These are phyloP conservation scores for Camellia granthamiana DNA, from an alignment of 148 eudicot genomes.

Conservation along the genomic window DNA sequence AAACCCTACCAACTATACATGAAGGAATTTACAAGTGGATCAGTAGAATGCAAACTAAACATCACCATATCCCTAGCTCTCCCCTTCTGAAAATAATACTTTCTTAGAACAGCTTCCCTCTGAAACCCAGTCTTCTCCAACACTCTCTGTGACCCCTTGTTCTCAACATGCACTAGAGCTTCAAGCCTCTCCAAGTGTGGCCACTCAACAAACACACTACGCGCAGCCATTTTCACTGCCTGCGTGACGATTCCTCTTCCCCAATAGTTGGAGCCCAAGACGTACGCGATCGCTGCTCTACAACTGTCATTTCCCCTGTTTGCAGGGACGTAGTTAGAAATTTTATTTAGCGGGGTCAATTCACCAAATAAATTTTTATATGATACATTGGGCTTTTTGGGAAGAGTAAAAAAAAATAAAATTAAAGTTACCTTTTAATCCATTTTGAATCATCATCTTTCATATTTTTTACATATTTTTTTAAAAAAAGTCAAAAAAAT, in stretches of 20 bases:
- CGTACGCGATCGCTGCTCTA: slow-evolving; percentile 50
- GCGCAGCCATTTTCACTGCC: slow-evolving; percentile 38
- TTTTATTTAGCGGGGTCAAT: no score
- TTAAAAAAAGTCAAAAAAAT: no score
- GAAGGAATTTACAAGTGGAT: neutral
- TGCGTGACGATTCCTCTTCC: slow-evolving; percentile 50
- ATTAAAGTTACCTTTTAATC: no score
- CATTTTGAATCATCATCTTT: no score
- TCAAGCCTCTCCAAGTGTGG: slow-evolving; percentile 48
- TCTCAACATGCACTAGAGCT: slow-evolving; percentile 50
- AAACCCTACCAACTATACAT: neutral
- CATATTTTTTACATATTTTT: no score
- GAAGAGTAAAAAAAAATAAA: no score
- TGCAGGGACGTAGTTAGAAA: no score
- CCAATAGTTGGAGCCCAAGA: slow-evolving; percentile 42
- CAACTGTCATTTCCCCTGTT: slow-evolving; percentile 3
- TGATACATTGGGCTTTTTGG: no score
- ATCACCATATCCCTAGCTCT: slow-evolving; percentile 42
- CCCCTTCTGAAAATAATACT: slow-evolving; percentile 37
- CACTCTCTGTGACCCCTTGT: slow-evolving; percentile 46
- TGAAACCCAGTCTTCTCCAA: slow-evolving; percentile 47
- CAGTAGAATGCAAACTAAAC: slow-evolving; percentile 32
- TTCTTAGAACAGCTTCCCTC: slow-evolving; percentile 52
- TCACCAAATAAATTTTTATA: no score
- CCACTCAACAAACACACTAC: slow-evolving; percentile 39